These are phyloP conservation scores for Picochlorum sp. DNA, from an alignment of 139 green algal genomes.

Conservation along the genomic window DNA sequence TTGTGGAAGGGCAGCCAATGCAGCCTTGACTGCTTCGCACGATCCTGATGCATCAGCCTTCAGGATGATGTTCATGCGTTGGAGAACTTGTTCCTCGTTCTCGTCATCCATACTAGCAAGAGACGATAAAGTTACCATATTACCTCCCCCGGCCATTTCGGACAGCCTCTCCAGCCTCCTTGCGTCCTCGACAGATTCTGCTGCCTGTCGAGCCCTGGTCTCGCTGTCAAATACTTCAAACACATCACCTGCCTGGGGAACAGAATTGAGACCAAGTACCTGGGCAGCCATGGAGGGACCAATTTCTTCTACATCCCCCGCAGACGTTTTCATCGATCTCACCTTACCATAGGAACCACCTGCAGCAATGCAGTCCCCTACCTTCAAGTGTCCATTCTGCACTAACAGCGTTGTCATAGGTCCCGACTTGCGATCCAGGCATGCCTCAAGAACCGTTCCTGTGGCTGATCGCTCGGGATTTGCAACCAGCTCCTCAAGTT, in stretches of 20 bases:
- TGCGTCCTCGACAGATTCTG: slow-evolving; percentile 22
- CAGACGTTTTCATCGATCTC: slow-evolving; percentile 54
- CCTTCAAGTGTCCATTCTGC: slow-evolving; percentile 74
- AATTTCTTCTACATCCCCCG: slow-evolving; percentile 45
- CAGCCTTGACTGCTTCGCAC: slow-evolving; percentile 82
- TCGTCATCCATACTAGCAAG: slow-evolving; percentile 71
- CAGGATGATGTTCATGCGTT: slow-evolving; percentile 86
- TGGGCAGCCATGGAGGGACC: slow-evolving; percentile 84
- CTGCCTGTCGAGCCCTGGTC: slow-evolving; percentile 35
- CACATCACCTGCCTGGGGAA: slow-evolving; percentile 84
- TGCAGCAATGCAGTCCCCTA: slow-evolving; percentile 73
- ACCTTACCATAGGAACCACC: slow-evolving; percentile 76
- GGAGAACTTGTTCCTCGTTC: slow-evolving; percentile 36
- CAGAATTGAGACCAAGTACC: slow-evolving; percentile 76
- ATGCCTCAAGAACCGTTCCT: slow-evolving; percentile 91
- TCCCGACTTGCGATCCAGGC: slow-evolving; percentile 77
- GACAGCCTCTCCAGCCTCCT: slow-evolving; percentile 45
- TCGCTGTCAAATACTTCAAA: slow-evolving; percentile 64
- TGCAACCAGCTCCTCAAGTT: slow-evolving; percentile 72
- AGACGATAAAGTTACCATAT: slow-evolving; percentile 77
- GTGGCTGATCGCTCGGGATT: slow-evolving; percentile 60
- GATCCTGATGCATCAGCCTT: slow-evolving; percentile 82
- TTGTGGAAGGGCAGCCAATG: slow-evolving; percentile 77
- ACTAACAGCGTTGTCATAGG: slow-evolving; percentile 85
- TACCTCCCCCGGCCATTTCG: slow-evolving; percentile 48